These are phyloP conservation scores for Colletotrichum sublineola DNA, from an alignment of 2,329 filamentous ascomycete genomes.

Conservation along the genomic window DNA sequence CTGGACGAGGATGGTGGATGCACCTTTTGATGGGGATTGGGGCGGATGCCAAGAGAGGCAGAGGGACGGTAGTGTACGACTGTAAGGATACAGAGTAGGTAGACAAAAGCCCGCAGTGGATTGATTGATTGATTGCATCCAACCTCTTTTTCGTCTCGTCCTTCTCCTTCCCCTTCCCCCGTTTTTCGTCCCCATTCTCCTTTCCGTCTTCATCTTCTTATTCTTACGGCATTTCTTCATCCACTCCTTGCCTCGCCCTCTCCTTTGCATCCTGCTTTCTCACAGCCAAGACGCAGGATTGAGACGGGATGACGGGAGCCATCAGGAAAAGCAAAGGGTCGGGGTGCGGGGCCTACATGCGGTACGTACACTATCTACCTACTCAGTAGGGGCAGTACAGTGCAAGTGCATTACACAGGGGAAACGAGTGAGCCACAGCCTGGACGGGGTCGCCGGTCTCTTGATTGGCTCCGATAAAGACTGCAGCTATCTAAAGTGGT, in stretches of 20 bases:
- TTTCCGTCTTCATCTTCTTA: background rate
- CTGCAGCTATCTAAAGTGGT: background rate
- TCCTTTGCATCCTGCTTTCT: background rate
- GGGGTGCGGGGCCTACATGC: background rate
- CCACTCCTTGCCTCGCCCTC: background rate
- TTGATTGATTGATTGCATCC: too few species aligned
- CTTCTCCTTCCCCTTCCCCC: background rate
- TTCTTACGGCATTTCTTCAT: background rate
- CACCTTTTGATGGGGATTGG: conserved; percentile 10
- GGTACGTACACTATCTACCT: background rate
- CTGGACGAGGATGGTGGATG: conserved; percentile 33
- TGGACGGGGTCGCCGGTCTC: background rate
- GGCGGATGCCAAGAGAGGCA: background rate
- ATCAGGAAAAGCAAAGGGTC: background rate
- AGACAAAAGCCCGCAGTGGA: too few species aligned
- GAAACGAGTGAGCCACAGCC: background rate
- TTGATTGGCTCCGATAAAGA: conserved; percentile 26
- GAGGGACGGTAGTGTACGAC: too few species aligned
- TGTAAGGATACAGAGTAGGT: too few species aligned
- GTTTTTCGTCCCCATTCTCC: background rate
- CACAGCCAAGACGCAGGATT: background rate
- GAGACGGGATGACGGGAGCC: conserved; percentile 17
- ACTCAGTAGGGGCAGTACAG: too few species aligned
- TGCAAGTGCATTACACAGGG: background rate
- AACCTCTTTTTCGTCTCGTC: background rate